These are phyloP conservation scores for Penicillium cosmopolitanum DNA, from an alignment of 495 filamentous ascomycete species.

Conservation along the genomic window DNA sequence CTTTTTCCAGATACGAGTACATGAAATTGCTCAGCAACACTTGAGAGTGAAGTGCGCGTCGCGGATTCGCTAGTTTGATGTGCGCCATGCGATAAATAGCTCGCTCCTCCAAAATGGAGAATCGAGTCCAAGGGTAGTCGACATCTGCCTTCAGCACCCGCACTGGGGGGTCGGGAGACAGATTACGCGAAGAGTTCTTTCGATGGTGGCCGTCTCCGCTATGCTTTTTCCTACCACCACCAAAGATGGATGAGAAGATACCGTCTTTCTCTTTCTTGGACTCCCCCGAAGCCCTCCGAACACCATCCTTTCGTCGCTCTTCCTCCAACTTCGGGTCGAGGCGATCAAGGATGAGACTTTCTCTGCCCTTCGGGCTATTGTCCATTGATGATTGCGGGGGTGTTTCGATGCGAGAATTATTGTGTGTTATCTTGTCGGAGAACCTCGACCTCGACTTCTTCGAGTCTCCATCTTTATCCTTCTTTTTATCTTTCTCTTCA, in stretches of 20 bases:
- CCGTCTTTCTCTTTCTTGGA: slow-evolving; percentile 88
- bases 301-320: slow-evolving; percentile 81
- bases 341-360: slow-evolving; percentile 82
- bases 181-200: slow-evolving; percentile 73
- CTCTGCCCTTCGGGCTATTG: slow-evolving; percentile 65
- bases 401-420: slow-evolving; percentile 79
- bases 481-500: slow-evolving; percentile 72
- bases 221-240: slow-evolving; percentile 81
- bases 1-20: slow-evolving; percentile 98
- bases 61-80: slow-evolving; percentile 96
- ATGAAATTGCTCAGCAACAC: slow-evolving; percentile 99
- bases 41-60: slow-evolving; percentile 89
- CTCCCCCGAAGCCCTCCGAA: slow-evolving; percentile 69
- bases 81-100: slow-evolving; percentile 99
- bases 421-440: slow-evolving; percentile 56
- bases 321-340: slow-evolving; percentile 75
- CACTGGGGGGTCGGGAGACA: slow-evolving; percentile 79
- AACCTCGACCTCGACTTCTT: slow-evolving; percentile 64
- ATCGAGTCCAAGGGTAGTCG: slow-evolving; percentile 95
- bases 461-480: slow-evolving; percentile 62
- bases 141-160: slow-evolving; percentile 77
- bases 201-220: slow-evolving; percentile 62
- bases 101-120: slow-evolving; percentile 92
- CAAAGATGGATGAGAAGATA: slow-evolving; percentile 88
- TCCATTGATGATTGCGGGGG: slow-evolving; percentile 82